These are phyloP conservation scores for Aspergillus neotritici DNA, from an alignment of 2,329 filamentous ascomycete species.

Conservation along the genomic window DNA sequence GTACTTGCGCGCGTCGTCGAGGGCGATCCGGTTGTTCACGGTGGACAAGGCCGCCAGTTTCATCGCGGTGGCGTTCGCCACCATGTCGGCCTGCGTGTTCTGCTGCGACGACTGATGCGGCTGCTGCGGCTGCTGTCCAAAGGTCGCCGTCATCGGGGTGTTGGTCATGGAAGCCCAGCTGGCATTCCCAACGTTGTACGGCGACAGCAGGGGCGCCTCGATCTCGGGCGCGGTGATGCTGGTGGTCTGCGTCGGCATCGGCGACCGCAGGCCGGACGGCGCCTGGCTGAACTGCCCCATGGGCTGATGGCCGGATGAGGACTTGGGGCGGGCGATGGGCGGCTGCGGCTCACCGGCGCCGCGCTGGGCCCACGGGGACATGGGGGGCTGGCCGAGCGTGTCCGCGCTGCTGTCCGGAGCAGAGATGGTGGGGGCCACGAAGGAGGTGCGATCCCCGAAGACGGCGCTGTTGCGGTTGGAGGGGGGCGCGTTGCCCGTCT, in stretches of 20 bases:
- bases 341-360: slow-evolving; percentile 44
- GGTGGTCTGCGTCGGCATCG: slow-evolving; percentile 76
- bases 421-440: slow-evolving; percentile 69
- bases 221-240: slow-evolving; percentile 69
- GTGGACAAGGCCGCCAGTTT: slow-evolving; percentile 95
- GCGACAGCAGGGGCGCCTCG: slow-evolving; percentile 80
- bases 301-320: slow-evolving; percentile 64
- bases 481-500: slow-evolving; percentile 80
- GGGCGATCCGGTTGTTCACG: slow-evolving; percentile 94
- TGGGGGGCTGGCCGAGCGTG: slow-evolving; percentile 58
- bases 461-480: slow-evolving; percentile 89
- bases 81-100: slow-evolving; percentile 84
- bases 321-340: slow-evolving; percentile 64
- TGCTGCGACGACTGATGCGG: slow-evolving; percentile 15
- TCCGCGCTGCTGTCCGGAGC: slow-evolving; percentile 59
- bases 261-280: slow-evolving; percentile 72
- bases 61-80: slow-evolving; percentile 98
- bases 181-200: slow-evolving; percentile 67
- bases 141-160: slow-evolving; percentile 89
- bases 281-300: slow-evolving; percentile 97
- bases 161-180: slow-evolving; percentile 99
- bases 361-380: slow-evolving; percentile 71
- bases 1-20: slow-evolving; percentile 96
- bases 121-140: slow-evolving; percentile 52
- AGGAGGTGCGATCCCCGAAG: slow-evolving; percentile 68